Base-by-base conservation (phyloP, 1,284 basidiomycete species). In the Phlebopus sp. region DNA sequence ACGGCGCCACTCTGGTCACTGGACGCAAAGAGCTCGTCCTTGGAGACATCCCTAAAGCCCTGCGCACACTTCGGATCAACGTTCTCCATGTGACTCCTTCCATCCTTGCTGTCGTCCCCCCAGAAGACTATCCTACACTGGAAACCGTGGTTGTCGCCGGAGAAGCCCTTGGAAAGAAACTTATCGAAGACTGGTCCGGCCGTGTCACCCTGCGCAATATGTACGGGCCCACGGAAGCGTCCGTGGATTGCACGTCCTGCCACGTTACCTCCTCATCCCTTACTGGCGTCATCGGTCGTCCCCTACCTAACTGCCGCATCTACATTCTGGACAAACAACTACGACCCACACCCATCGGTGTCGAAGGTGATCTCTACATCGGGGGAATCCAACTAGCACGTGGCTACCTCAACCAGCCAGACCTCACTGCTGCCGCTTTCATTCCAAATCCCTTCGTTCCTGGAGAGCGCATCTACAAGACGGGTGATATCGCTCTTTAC, bases 151-250 rank as follows among this genome's bases (percentile, higher is more conserved):
- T 66, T 10, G 57, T 64, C 17, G 59, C 59, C 1, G 63, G 63
- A 11, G 63, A 65, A 46, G 54, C 58, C 6, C 61, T 65, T 9
- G 56, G 63, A 7, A 65, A 54, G 46, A 64, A 63, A 31, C 49
- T 60, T 7, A 59, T 67, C 17, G 54, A 59, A 39, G 56, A 63
- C 23, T 66, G 63, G 63, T 64, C 54, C 1, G 52, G 52, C 37
- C 54, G 42, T 9, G 59, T 66, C 42, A 55, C 46, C 19, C 51
- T 65, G 38, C 60, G 57, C 36, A 68, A 68, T 49, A 63, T 66
- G 55, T 68, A 69, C 42, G 66, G 67, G n/a, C 67, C 66, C 2
- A 68, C 67, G 0, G 66, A 68, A 46, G 61, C 63, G 15, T 52
- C 64, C 3, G 61, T 67, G 14, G 61, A 63, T 37, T 65, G 63